A percentile compares a stretch with the other conserved stretches of the same genome.
phyloP scores from a whole-genome alignment of 2,329 filamentous ascomycete genomes.

The Talaromyces sp. region DNA sequence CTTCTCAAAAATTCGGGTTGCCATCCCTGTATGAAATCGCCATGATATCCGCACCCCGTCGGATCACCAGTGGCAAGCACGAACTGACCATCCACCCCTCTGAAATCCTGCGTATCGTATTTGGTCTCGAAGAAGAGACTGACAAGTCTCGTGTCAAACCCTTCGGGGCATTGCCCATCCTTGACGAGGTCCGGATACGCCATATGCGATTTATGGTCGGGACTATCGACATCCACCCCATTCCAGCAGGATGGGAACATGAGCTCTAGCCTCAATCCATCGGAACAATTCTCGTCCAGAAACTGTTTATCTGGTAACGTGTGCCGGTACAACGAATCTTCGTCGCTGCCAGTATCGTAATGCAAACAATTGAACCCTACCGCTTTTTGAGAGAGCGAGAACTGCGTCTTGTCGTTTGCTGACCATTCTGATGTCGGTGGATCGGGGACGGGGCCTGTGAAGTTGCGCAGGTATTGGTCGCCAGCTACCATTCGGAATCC shows the following conservation, averaged over 20 bases:
- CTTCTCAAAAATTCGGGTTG: constrained; percentile 63
- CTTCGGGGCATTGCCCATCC: constrained; percentile 69
- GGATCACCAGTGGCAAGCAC: constrained; percentile 74
- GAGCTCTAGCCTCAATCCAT: constrained; percentile 77
- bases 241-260: constrained; percentile 93
- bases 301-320: constrained; percentile 74
- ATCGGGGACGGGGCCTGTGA: constrained; percentile 64
- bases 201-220: constrained; percentile 62
- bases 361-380: constrained; percentile 94
- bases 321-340: constrained; percentile 77
- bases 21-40: constrained; percentile 80
- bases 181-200: constrained; percentile 76
- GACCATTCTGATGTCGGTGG: constrained; percentile 69
- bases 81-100: constrained; percentile 63
- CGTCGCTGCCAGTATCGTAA: constrained; percentile 59
- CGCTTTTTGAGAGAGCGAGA: constrained; percentile 71
- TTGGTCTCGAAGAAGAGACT: constrained; percentile 84
- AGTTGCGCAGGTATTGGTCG: constrained; percentile 64
- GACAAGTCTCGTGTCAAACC: constrained; percentile 64
- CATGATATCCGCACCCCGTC: constrained; percentile 71
- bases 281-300: constrained; percentile 74
- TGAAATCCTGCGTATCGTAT: constrained; percentile 68
- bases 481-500: constrained; percentile 82
- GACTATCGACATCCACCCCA: constrained; percentile 57
- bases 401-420: constrained; percentile 63